Evolutionary conservation across 495 filamentous ascomycete species (phyloP), one percentile per base, ranked within the genome.

Genomic region (Xylaria flabelliformis): DNA sequence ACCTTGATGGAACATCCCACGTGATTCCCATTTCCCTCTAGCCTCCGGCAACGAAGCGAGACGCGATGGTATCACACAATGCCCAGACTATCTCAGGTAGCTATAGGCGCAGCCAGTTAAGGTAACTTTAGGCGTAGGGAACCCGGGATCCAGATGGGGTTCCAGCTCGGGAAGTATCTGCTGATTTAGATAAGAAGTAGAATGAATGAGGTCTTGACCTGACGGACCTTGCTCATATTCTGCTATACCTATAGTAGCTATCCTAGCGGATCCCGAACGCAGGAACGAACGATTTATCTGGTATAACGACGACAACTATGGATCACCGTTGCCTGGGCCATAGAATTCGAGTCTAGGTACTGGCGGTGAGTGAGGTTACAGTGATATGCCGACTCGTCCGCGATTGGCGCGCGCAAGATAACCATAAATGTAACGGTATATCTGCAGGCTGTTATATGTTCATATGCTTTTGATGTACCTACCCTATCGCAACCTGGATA

Each of bases 321-420:
- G 17, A 32, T 9, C 53, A 26, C 46, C 39, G n/a, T 63, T 24
- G 36, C 59, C 29, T 29, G 17, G 61, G 36, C 26, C 13, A 42
- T 7, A 29, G 8, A 44, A 17, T 44, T 19, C 61, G 1, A 41
- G 44, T 21, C 65, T 9, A 15, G 50, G 65, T 53, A 34, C 36
- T 67, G 50, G 65, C 65, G 65, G 65, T 67, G 65, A 55, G 65
- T 50, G 50, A 56, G 34, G 65, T 67, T 42, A 32, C 50, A 42
- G 29, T 50, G 65, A 15, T 13, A 36, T 39, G 17, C 36, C 24
- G 24, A 21, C 12, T 32, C 6, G 42, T 39, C n/a, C 61, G 61
- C 21, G 36, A 63, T 42, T 63, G 61, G 61, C 39, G 34, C 61
- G 39, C 36, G 61, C 39, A 19, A 21, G 56, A 39, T 39, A 63